phyloP scores from a whole-genome alignment of 805 yeast genomes.

The Candida sonorensis region DNA sequence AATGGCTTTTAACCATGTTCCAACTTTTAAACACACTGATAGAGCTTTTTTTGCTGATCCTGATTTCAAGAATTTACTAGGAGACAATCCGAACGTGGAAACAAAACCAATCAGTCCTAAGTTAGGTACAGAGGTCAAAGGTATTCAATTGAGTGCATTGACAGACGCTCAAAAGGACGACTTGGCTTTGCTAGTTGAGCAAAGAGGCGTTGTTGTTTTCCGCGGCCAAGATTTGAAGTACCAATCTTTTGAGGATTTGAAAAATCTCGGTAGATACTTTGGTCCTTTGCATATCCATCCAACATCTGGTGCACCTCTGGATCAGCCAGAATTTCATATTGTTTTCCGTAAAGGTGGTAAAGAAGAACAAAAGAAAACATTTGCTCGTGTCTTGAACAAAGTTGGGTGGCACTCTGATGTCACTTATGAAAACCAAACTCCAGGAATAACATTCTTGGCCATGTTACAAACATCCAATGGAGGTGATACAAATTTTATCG shows the following conservation, averaged over 20 bases:
- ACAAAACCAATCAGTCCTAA: conserved; percentile 53
- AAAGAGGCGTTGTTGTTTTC: conserved; percentile 62
- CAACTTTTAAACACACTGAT: conserved; percentile 50
- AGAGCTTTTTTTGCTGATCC: conserved; percentile 61
- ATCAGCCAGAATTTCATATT: conserved; percentile 53
- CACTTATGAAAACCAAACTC: conserved; percentile 67
- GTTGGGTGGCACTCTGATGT: conserved; percentile 68
- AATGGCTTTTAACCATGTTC: conserved; percentile 26
- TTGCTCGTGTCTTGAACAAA: conserved; percentile 30
- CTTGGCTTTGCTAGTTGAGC: conserved; percentile 60
- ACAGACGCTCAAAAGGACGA: conserved; percentile 55
- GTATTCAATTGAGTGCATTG: conserved; percentile 52
- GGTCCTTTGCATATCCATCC: conserved; percentile 72
- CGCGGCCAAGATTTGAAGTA: conserved; percentile 60
- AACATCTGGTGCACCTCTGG: conserved; percentile 61
- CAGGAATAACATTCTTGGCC: conserved; percentile 61
- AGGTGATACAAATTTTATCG: conserved; percentile 79
- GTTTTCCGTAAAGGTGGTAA: conserved; percentile 45
- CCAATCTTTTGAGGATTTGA: conserved; percentile 40
- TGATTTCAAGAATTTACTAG: conserved; percentile 40
- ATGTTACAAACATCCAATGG: conserved; percentile 51
- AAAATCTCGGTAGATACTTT: conserved; percentile 53
- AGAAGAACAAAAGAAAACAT: conserved; percentile 30
- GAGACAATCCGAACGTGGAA: conserved; percentile 16
- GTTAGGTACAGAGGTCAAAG: conserved; percentile 58